Base-by-base conservation (phyloP, 1,139 yeast genomes). In the Hemisphaericaspora subhashii region DNA sequence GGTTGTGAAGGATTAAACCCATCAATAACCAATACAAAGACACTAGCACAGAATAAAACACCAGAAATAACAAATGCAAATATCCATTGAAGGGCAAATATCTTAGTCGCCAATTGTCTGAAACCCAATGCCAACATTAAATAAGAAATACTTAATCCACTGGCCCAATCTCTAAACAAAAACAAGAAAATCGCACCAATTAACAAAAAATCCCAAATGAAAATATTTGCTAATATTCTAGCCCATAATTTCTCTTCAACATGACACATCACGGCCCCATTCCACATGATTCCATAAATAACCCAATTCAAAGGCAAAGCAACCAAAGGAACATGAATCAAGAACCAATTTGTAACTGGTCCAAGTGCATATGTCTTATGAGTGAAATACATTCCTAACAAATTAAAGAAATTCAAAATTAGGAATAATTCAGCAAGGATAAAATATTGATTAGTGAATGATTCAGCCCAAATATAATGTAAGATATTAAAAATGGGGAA, bases 81-180 rank as follows among this genome's bases (percentile, higher is more conserved):
- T 48, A 83, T 78, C 95, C 95, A 86, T 64, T 86, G 95, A 45
- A 86, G 70, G 3, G 92, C 92, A 65, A 86, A 73, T 22, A 77
- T 66, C 64, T 78, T 83, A 40, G 79, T 75, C 54, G 81, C 71
- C 43, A 86, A 58, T 62, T 86, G 95, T 41, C 84, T 83, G 38
- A 83, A 67, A 3, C 81, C 92, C 35, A 86, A 59, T 23, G 86
- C 90, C 47, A 83, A 72, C 46, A 73, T 67, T 49, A 86, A 66
- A 47, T 75, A 71, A 22, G 83, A 61, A 15, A 81, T 68, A 36
- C 81, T 66, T 33, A 84, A 60, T 7, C 88, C 90, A 40, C 81
- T 63, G 3, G 83, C 81, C 79, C 86, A 86, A 62, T 86, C 95
- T 46, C 79, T 77, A 58, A 74, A 82, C 31, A 81, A 60, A 21